phyloP scores from a whole-genome alignment of 2,329 filamentous ascomycete genomes.

The Cytospora piceicola region DNA sequence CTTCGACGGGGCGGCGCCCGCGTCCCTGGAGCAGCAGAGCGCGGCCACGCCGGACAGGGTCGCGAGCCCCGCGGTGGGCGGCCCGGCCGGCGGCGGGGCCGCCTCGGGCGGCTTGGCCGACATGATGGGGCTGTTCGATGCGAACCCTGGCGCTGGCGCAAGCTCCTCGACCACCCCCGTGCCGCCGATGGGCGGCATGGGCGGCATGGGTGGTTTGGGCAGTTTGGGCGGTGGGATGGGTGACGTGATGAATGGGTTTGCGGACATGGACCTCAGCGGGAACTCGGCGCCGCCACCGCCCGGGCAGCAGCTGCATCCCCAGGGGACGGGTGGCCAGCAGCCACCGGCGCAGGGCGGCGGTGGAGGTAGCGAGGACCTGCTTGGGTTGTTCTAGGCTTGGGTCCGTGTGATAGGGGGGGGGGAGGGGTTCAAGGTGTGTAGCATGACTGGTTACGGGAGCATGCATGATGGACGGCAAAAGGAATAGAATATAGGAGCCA shows the following conservation, averaged over 20 bases:
- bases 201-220: slow-evolving; percentile 5
- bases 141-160: slow-evolving; percentile 46
- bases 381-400: slow-evolving; percentile 55
- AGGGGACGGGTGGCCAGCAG: slow-evolving; percentile 42
- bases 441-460: background rate
- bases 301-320: slow-evolving; percentile 57
- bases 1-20: slow-evolving; percentile 78
- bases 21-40: slow-evolving; percentile 69
- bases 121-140: slow-evolving; percentile 73
- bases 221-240: slow-evolving; percentile 59
- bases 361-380: slow-evolving; percentile 60
- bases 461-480: slow-evolving; percentile 1
- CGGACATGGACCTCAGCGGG: slow-evolving; percentile 74
- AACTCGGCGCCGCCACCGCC: slow-evolving; percentile 67
- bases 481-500: background rate
- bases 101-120: slow-evolving; percentile 59
- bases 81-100: slow-evolving; percentile 39
- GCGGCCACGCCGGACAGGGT: slow-evolving; percentile 70
- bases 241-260: slow-evolving; percentile 90
- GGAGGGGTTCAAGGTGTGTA: background rate
- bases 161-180: slow-evolving; percentile 38
- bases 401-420: background rate
- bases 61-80: slow-evolving; percentile 58
- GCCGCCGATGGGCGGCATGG: slow-evolving; percentile 18
- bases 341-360: slow-evolving; percentile 51